phyloP scores from a whole-genome alignment of 768 basidiomycete species.

The Pleurotus tuber-regium region DNA sequence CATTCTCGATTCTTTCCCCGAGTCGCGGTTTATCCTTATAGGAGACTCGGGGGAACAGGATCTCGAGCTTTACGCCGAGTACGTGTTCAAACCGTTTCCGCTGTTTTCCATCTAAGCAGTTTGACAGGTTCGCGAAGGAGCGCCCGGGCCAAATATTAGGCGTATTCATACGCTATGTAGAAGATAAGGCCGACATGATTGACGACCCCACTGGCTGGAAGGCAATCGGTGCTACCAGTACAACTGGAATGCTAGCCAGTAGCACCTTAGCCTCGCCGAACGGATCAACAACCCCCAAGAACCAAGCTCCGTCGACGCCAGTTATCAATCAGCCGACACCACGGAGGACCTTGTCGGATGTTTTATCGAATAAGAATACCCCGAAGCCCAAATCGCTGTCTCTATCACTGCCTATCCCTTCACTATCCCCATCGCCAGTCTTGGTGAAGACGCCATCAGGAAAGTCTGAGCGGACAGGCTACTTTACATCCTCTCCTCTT shows the following conservation, averaged over 20 bases:
- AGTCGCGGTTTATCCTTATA: conserved; percentile 76
- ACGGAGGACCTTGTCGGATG: background rate
- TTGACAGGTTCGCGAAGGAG: conserved; percentile 57
- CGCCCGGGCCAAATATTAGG: conserved; percentile 68
- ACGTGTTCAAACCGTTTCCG: conserved; percentile 15
- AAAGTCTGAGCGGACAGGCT: conserved; percentile 11
- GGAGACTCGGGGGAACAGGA: conserved; percentile 97
- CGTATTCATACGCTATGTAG: conserved; percentile 83
- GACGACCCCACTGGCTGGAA: conserved; percentile 65
- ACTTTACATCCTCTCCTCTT: conserved; percentile 19
- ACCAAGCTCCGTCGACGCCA: conserved; percentile 7
- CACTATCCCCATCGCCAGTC: background rate
- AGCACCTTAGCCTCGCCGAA: conserved; percentile 6
- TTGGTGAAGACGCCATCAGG: background rate
- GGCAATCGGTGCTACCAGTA: conserved; percentile 26
- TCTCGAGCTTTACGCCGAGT: conserved; percentile 83
- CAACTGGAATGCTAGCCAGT: background rate
- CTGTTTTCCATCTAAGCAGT: background rate
- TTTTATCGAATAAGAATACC: background rate
- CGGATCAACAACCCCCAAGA: conserved; percentile 2
- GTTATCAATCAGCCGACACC: conserved; percentile 7
- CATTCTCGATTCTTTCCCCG: conserved; percentile 69
- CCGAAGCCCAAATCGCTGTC: background rate
- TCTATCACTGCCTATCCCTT: background rate
- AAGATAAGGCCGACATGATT: conserved; percentile 36